phyloP scores from a whole-genome alignment of 2,329 filamentous ascomycete species.

The Lachnellula subtilissima region DNA sequence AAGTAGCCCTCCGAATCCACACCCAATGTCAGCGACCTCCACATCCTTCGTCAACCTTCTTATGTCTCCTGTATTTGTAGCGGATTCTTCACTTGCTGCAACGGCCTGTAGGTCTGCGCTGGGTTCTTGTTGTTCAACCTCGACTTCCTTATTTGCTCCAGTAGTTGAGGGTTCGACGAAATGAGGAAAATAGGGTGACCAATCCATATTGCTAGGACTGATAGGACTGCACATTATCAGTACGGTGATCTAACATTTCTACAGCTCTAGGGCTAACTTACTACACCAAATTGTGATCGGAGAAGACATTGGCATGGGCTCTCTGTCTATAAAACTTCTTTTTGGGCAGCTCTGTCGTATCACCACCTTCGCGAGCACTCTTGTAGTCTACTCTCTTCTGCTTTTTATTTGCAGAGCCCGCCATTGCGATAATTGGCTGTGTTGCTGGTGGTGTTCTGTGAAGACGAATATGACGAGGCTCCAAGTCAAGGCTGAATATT shows the following conservation, averaged over 20 bases:
- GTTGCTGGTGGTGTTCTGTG: constrained; percentile 66
- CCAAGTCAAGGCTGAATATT: constrained; percentile 8
- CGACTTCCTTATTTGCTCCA: constrained; percentile 11
- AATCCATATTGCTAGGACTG: constrained; percentile 82
- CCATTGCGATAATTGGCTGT: constrained; percentile 36
- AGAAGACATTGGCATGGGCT: constrained; percentile 97
- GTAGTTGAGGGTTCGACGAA: constrained; percentile 48
- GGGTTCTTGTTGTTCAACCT: constrained; percentile 6
- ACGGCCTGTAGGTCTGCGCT: neutral
- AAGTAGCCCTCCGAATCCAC: constrained; percentile 87
- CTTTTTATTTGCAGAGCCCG: constrained; percentile 48
- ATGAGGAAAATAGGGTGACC: constrained; percentile 77
- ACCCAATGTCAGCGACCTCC: constrained; percentile 94
- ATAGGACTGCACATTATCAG: constrained; percentile 55
- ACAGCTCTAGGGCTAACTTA: constrained; percentile 41
- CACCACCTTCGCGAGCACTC: constrained; percentile 45
- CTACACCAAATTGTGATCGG: constrained; percentile 87
- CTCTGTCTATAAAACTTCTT: constrained; percentile 97
- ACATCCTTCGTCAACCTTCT: constrained; percentile 60
- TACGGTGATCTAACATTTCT: constrained; percentile 8
- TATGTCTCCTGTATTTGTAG: constrained; percentile 11
- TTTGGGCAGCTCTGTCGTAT: constrained; percentile 57
- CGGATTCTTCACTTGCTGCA: neutral
- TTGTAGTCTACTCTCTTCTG: constrained; percentile 65
- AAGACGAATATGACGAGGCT: constrained; percentile 5